Percentiles rank a stretch among this genome's conserved stretches.
phyloP scores from a whole-genome alignment of 2,329 filamentous ascomycete species.

The Myriosclerotinia curreyana region DNA sequence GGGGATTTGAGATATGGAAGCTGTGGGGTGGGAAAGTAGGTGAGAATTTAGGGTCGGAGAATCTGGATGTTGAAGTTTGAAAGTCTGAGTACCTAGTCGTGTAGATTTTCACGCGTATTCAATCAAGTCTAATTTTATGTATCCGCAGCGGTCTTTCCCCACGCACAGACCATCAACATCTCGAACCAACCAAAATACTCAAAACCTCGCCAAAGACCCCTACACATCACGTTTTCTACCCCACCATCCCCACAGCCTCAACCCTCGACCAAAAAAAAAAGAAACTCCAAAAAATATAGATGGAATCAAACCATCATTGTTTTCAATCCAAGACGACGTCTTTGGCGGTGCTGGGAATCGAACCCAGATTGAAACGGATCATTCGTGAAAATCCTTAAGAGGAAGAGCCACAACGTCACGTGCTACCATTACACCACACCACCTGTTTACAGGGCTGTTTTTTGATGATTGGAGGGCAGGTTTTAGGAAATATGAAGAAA shows the following conservation, averaged over 20 bases:
- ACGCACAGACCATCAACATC: too few relatives aligned
- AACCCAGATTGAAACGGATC: slow-evolving; percentile 39
- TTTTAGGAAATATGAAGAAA: neutral
- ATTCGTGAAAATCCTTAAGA: slow-evolving; percentile 25
- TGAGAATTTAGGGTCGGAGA: too few relatives aligned
- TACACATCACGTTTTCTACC: too few relatives aligned
- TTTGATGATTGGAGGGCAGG: neutral
- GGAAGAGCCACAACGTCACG: slow-evolving; percentile 37
- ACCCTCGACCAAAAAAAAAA: neutral
- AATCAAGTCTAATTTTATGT: too few relatives aligned
- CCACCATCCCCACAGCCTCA: neutral
- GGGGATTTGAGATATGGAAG: too few relatives aligned
- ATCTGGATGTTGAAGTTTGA: too few relatives aligned
- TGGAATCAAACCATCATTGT: slow-evolving; percentile 17
- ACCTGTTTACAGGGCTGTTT: slow-evolving; percentile 12
- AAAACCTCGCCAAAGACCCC: neutral
- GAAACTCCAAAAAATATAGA: neutral
- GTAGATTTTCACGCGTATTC: too few relatives aligned
- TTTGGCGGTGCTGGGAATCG: slow-evolving; percentile 40
- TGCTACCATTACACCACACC: slow-evolving; percentile 36
- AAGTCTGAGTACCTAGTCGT: too few relatives aligned
- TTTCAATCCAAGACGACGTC: slow-evolving; percentile 31
- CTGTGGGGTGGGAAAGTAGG: too few relatives aligned
- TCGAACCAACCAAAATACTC: neutral
- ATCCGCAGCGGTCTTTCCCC: too few relatives aligned